Evolutionary conservation across 768 basidiomycete genomes (phyloP).

Genomic region (Agaricus sinodeliciosus): DNA sequence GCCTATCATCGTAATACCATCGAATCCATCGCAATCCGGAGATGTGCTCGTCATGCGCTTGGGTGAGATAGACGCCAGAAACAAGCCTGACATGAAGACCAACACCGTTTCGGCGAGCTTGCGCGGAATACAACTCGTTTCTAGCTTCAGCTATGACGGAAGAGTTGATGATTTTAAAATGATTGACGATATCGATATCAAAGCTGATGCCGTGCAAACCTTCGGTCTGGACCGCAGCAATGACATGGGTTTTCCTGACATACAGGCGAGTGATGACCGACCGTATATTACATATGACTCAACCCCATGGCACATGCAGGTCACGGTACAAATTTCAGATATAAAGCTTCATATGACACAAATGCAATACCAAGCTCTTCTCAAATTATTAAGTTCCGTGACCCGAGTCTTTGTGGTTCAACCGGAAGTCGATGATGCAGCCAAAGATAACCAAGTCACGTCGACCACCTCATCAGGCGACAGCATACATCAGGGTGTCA

Average conservation of each 20-base stretch:
- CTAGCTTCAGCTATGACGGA: conserved; percentile 48
- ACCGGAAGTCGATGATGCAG: conserved; percentile 29
- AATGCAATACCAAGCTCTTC: conserved; percentile 68
- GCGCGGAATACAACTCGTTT: conserved; percentile 77
- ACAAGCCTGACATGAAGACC: conserved; percentile 52
- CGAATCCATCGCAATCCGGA: conserved; percentile 47
- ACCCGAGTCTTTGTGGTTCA: conserved; percentile 52
- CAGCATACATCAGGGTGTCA: conserved; percentile 17
- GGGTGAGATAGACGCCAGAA: conserved; percentile 83
- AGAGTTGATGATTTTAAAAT: conserved; percentile 64
- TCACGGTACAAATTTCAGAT: conserved; percentile 71
- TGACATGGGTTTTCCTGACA: conserved; percentile 58
- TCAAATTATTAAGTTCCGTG: conserved; percentile 61
- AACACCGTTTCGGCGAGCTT: conserved; percentile 72
- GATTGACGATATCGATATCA: conserved; percentile 83
- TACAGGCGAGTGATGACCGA: conserved; percentile 47
- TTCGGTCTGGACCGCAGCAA: conserved; percentile 44
- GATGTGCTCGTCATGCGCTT: conserved; percentile 78
- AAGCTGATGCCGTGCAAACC: conserved; percentile 60
- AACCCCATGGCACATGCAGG: conserved; percentile 30
- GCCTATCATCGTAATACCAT: conserved; percentile 87
- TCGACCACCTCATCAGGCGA: conserved; percentile 8
- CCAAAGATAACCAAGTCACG: conserved; percentile 17
- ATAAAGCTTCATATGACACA: conserved; percentile 81
- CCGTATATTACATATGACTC: background rate